phyloP scores from a whole-genome alignment of 495 filamentous ascomycete species.

The Neurospora sp. region DNA sequence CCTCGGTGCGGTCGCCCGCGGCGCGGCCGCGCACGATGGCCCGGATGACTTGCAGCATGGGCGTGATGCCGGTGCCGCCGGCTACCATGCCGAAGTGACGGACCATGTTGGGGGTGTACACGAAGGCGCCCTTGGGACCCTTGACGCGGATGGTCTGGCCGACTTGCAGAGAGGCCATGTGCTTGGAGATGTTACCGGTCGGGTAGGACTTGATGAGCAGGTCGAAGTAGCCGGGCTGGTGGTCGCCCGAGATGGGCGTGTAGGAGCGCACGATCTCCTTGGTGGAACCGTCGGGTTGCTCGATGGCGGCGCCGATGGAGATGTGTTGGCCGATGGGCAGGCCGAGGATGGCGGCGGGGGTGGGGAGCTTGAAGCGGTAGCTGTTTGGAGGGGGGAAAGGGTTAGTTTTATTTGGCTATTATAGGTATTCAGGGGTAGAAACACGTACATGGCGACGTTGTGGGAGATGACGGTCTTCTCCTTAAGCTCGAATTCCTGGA shows the following conservation, averaged over 20 bases:
- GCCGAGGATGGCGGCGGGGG: conserved; percentile 70
- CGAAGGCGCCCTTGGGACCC: conserved; percentile 94
- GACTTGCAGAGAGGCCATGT: conserved; percentile 71
- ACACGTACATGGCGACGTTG: conserved; percentile 80
- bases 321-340: conserved; percentile 98
- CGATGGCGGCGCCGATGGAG: conserved; percentile 73
- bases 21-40: conserved; percentile 79
- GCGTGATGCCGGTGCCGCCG: conserved; percentile 94
- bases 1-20: conserved; percentile 71
- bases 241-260: conserved; percentile 89
- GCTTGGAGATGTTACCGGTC: conserved; percentile 87
- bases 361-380: conserved; percentile 84
- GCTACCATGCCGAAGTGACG: conserved; percentile 95
- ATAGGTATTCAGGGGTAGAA: not conserved
- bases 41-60: conserved; percentile 91
- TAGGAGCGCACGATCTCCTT: conserved; percentile 94
- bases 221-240: conserved; percentile 89
- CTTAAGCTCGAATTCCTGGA: conserved; percentile 81
- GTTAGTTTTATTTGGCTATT: not conserved
- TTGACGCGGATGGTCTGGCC: conserved; percentile 81
- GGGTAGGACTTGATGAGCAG: conserved; percentile 96
- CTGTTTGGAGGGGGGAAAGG: conserved; percentile 24
- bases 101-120: conserved; percentile 91
- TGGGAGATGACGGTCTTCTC: conserved; percentile 90
- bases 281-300: conserved; percentile 49